These are phyloP conservation scores for Cladosporium colombiae DNA, from an alignment of 2,329 filamentous ascomycete genomes.

Conservation along the genomic window DNA sequence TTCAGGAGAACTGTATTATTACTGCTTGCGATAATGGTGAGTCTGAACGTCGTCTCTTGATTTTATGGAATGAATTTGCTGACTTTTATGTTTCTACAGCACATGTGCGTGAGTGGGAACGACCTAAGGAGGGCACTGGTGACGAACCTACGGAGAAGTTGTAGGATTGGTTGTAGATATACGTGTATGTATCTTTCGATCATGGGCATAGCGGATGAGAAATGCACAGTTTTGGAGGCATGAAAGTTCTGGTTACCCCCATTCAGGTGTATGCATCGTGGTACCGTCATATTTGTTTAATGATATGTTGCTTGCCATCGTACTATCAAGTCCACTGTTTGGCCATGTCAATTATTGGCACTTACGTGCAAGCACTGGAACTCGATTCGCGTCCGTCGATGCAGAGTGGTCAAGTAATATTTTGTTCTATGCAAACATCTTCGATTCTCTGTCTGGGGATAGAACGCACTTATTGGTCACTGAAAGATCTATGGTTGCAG, in stretches of 20 bases:
- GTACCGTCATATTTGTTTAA: not conserved
- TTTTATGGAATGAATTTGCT: constrained; percentile 22
- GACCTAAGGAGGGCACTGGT: constrained; percentile 53
- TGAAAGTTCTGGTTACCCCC: not conserved
- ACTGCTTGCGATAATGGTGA: constrained; percentile 88
- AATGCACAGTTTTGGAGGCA: not conserved
- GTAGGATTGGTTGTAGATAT: not conserved
- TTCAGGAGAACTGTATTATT: constrained; percentile 89
- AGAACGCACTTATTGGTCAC: no score
- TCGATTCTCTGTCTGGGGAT: no score
- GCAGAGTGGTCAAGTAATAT: no score
- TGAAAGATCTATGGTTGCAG: no score
- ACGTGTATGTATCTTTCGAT: not conserved
- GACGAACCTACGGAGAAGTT: constrained; percentile 5
- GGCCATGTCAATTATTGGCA: not conserved
- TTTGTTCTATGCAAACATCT: no score
- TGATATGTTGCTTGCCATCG: not conserved
- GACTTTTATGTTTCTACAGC: constrained; percentile 49
- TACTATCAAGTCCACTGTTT: not conserved
- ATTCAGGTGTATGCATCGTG: not conserved
- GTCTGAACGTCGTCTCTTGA: constrained; percentile 36
- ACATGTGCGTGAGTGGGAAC: constrained; percentile 73
- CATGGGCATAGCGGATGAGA: not conserved
- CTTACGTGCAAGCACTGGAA: no score
- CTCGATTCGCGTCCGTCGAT: no score